Evolutionary conservation across 768 basidiomycete species (phyloP), one percentile per base, ranked within the genome.

Genomic region (Exidia glandulosa): DNA sequence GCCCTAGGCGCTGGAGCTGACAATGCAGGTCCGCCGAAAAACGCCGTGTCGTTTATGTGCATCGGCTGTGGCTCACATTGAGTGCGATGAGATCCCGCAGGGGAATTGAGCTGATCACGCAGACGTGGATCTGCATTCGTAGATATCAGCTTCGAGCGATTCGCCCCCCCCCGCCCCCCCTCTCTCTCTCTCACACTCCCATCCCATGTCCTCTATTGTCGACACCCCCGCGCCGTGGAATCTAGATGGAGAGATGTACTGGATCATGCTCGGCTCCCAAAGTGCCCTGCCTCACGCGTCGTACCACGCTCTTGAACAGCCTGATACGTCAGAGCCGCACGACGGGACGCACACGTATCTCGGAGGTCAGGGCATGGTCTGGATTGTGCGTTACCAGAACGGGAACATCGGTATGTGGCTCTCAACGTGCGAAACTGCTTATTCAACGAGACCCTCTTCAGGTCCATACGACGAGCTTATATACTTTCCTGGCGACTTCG

Each of bases 401-500:
- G 30, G 41, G 12, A 45, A 45, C 25, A 47, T 59, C 12, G 58
- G 58, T 50, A 25, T 10, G 48, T 50, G 12, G 10, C 0, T 37
- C 36, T 10, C 36, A 37, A 12, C 36, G 19, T 37, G 12, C 36
- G 12, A 37, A 2, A 36, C 19, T 36, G 34, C 34, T 16, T 36
- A 37, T 19, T 37, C 12, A 10, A 19, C 50, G 50, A n/a, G 12
- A n/a, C 30, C 9, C n/a, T 1, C 16, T 9, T 19, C 29, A 61
- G 60, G 60, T 14, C 60, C 60, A 29, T 61, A 63, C 48, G 62
- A 63, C 57, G 62, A 63, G 48, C 52, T 63, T 7, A 27, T 61
- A 19, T 61, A 61, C 33, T 23, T 62, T 3, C 62, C 62, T 6
- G 62, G 62, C 25, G 27, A 32, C 13, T 63, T 63, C 37, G 47